Base-by-base conservation (phyloP, 2,329 filamentous ascomycete species). In the Fusarium coicis region DNA sequence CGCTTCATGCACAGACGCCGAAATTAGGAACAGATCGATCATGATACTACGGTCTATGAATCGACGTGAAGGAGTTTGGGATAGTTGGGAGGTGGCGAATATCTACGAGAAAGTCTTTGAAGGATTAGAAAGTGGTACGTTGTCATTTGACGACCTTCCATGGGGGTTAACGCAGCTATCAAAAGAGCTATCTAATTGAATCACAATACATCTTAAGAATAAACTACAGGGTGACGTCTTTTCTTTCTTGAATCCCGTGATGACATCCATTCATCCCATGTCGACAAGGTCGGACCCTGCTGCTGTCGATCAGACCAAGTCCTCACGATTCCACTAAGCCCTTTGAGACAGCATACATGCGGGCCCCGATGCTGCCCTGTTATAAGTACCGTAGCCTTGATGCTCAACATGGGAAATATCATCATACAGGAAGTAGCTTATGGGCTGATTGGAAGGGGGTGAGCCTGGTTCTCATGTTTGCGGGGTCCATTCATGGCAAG, bases 11-110 rank as follows among this genome's bases (percentile, higher is more conserved):
- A 55, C 44, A 34, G 66, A 70, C 26, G 14, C 30, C 6, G 50
- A 47, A 5, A 66, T 69, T 2, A 66, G 74, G n/a, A 26, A 42
- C 3, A 55, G 59, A 16, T 58, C 72, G 11, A 57, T 76, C 18
- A 19, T 9, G 21, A 15, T 77, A 9, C 30, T 77, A 10, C 68
- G 64, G 2, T 63, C 64, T 0, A 52, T 75, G 6, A 49, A 65
- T 15, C 44, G 74, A 16, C 53, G 75, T 16, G 76, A 77, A 30
- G 74, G 76, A 0, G 61, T 77, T 2, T 77, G 75, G 74, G 76
- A 77, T 36, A 77, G 74, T 40, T 63, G 66, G 47, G 75, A 77
- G 10, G 61, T 77, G 23, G 71, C 66, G 1, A 58, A 63, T 30
- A 61, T 75, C 28, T 19, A 71, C 7, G 72, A 73, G 28, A 57